A percentile compares a stretch with the other conserved stretches of the same genome.
These are phyloP conservation scores for Phylloporus sp. DNA, from an alignment of 1,284 basidiomycete species.

Conservation along the genomic window DNA sequence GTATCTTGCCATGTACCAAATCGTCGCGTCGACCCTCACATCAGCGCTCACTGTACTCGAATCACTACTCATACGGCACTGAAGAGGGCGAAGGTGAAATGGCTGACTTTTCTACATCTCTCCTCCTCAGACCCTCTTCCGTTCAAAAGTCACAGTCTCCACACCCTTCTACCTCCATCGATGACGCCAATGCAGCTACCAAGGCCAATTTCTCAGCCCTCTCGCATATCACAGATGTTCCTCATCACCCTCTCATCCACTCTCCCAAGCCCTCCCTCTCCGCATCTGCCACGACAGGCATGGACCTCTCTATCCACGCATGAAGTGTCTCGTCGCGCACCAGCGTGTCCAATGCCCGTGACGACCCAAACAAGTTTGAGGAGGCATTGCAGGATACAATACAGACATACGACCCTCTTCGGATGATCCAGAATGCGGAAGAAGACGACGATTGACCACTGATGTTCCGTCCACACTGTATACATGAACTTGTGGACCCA, in stretches of 20 bases:
- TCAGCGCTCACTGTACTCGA: slow-evolving; percentile 26
- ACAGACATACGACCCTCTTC: slow-evolving; percentile 18
- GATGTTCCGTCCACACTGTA: slow-evolving; percentile 42
- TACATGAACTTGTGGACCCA: slow-evolving; percentile 55
- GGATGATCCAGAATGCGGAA: slow-evolving; percentile 24
- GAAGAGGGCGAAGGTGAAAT: slow-evolving; percentile 23
- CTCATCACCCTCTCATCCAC: slow-evolving; percentile 36
- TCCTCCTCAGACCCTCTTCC: slow-evolving; percentile 28
- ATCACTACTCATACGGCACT: slow-evolving; percentile 27
- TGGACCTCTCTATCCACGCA: slow-evolving; percentile 40
- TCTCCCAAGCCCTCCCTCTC: slow-evolving; percentile 43
- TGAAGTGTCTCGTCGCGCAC: slow-evolving; percentile 37
- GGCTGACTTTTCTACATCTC: slow-evolving; percentile 28
- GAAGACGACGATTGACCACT: slow-evolving; percentile 23
- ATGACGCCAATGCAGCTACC: neutral
- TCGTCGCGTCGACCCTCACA: slow-evolving; percentile 10
- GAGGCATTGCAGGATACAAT: slow-evolving; percentile 25
- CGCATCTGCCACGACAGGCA: slow-evolving; percentile 40
- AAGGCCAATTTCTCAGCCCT: slow-evolving; percentile 15
- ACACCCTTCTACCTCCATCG: neutral
- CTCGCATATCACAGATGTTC: slow-evolving; percentile 36
- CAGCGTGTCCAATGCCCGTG: slow-evolving; percentile 34
- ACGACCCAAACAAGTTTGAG: slow-evolving; percentile 9
- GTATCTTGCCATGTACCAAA: slow-evolving; percentile 37
- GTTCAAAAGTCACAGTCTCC: neutral